phyloP scores from a whole-genome alignment of 176 grass and related monocot genomes.

The Zoysia pacifica region DNA sequence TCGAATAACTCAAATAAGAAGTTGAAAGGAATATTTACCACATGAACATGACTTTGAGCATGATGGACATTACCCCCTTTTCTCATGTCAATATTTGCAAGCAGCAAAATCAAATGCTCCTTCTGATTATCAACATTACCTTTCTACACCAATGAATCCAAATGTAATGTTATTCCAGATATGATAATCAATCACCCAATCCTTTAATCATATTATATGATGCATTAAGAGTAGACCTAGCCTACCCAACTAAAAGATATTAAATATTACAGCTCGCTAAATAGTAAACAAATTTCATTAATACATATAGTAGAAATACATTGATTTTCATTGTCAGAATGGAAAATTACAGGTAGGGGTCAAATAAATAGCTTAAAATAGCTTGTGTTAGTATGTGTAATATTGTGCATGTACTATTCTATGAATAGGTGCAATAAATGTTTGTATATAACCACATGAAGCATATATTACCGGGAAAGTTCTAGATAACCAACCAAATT shows the following conservation, averaged over 20 bases:
- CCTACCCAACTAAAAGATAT: too few relatives aligned
- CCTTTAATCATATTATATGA: neutral
- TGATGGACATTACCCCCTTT: neutral
- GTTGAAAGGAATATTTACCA: conserved; percentile 28
- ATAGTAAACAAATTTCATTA: neutral
- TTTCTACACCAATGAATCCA: conserved; percentile 62
- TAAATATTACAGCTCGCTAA: neutral
- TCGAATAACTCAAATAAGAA: conserved; percentile 5
- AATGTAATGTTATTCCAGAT: conserved; percentile 46
- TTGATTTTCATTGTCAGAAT: too few relatives aligned
- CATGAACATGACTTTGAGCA: neutral
- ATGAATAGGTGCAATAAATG: too few relatives aligned
- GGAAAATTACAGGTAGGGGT: too few relatives aligned
- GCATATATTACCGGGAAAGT: too few relatives aligned
- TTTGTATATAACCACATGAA: too few relatives aligned
- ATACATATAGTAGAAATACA: neutral
- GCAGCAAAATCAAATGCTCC: conserved; percentile 96
- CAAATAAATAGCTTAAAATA: too few relatives aligned
- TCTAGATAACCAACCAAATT: too few relatives aligned
- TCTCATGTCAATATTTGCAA: conserved; percentile 78
- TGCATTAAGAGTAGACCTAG: neutral
- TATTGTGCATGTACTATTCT: too few relatives aligned
- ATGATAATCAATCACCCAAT: neutral
- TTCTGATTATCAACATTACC: conserved; percentile 95
- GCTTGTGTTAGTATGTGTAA: too few relatives aligned